These are phyloP conservation scores for Leishmania gerbilli DNA, from an alignment of 208 protist species.

Conservation along the genomic window DNA sequence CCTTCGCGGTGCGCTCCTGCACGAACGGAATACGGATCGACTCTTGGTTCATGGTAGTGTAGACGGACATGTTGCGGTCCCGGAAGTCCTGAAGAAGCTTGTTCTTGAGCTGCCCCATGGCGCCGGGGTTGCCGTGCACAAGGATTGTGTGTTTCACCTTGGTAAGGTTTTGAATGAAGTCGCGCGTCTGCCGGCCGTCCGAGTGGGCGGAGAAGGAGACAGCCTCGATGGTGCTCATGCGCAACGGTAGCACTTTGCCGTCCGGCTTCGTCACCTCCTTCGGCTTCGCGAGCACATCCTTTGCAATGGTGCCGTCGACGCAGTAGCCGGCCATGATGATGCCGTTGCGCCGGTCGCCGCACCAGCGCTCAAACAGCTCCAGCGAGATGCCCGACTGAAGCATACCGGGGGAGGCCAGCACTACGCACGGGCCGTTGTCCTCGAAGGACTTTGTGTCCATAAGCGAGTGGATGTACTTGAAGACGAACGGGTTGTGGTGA, in stretches of 20 bases:
- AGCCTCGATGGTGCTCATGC: slow-evolving; percentile 92
- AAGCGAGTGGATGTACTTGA: slow-evolving; percentile 97
- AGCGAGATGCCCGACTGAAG: slow-evolving; percentile 97
- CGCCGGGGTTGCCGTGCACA: slow-evolving; percentile 95
- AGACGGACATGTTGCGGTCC: slow-evolving; percentile 77
- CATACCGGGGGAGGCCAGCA: slow-evolving; percentile 96
- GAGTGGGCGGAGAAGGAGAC: slow-evolving; percentile 98
- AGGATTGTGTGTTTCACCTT: slow-evolving; percentile 92
- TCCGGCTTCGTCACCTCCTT: slow-evolving; percentile 90
- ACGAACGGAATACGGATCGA: slow-evolving; percentile 94
- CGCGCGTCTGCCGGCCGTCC: slow-evolving; percentile 93
- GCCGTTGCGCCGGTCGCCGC: slow-evolving; percentile 94
- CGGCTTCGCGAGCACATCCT: slow-evolving; percentile 86
- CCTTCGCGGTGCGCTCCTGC: slow-evolving; percentile 92
- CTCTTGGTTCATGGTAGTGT: slow-evolving; percentile 95
- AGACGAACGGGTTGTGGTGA: slow-evolving; percentile 97
- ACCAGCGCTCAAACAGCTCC: slow-evolving; percentile 99
- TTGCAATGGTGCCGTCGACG: slow-evolving; percentile 97
- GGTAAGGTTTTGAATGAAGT: slow-evolving; percentile 85
- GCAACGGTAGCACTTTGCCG: slow-evolving; percentile 89
- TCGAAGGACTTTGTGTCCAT: slow-evolving; percentile 92
- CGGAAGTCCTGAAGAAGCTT: slow-evolving; percentile 90
- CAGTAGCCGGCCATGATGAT: slow-evolving; percentile 98
- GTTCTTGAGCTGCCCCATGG: slow-evolving; percentile 94
- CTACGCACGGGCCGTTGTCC: slow-evolving; percentile 93